Base-by-base conservation (phyloP, 176 grass and related monocot species). In the Secale cereale region DNA sequence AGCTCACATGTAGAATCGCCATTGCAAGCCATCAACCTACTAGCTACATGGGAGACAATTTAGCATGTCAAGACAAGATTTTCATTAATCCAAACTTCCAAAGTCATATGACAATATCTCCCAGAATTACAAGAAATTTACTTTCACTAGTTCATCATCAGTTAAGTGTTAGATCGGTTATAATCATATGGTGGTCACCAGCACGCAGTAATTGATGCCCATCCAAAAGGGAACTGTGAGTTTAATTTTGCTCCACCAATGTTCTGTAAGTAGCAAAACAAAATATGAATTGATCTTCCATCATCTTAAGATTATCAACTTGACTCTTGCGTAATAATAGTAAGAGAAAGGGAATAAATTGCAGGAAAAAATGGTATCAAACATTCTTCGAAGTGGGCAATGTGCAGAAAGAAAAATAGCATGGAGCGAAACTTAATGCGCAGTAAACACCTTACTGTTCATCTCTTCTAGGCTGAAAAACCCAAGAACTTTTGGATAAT, bases 391-490 rank as follows among this genome's bases (percentile, higher is more conserved):
- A 6, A 70, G 61, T 62, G 28, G 11, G 5, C 17, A 59, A 37
- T 5, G 7, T 39, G 16, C 16, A 20, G 13, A 31, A 10, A 81
- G 23, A 6, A 65, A 77, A 90, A 80, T 29, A 60, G 27, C 29
- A 87, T 35, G 46, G 8, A 85, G 63, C n/a, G 74, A 80, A 32
- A 84, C 48, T 81, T 78, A 82, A 82, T 78, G 67, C 25, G 83
- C 30, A 67, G 45, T 57, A 90, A 94, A 86, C 91, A 98, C 96
- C 96, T 98, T 98, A 94, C 83, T 95, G 80, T 90, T 91, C 93
- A 95, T 98, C 39, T 98, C 96, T 88, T 98, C 86, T 35, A 94
- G 75, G 79, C 96, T 98, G 26, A 87, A 88, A 86, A 86, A 95
- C 19, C 96, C 93, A 76, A 98, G 83, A 62, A 59, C 93, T 81